phyloP scores from a whole-genome alignment of 768 basidiomycete species.

The Russula virescens region DNA sequence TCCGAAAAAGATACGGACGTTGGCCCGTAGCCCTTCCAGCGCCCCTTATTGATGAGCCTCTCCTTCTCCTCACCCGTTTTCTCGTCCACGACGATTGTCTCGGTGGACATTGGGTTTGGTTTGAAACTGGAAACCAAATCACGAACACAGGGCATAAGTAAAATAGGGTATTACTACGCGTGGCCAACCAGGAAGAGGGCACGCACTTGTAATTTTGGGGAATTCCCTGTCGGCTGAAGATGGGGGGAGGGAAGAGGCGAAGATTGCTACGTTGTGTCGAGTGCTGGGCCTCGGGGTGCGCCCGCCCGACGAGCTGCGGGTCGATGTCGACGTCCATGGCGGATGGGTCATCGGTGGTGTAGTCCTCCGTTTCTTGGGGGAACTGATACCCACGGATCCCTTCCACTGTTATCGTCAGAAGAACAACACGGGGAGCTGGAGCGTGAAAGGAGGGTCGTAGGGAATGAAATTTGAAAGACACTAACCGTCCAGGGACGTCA shows the following conservation, averaged over 20 bases:
- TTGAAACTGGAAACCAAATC: constrained; percentile 51
- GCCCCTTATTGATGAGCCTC: constrained; percentile 75
- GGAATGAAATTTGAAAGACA: background rate
- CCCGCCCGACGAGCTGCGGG: constrained; percentile 34
- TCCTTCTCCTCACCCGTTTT: constrained; percentile 77
- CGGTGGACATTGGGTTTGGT: constrained; percentile 67
- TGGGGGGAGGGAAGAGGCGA: constrained; percentile 78
- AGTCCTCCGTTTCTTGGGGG: constrained; percentile 63
- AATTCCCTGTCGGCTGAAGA: constrained; percentile 78
- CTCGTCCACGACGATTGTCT: constrained; percentile 59
- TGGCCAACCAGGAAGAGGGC: background rate
- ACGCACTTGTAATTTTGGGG: constrained; percentile 77
- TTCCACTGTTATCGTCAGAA: constrained; percentile 46
- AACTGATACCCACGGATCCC: constrained; percentile 66
- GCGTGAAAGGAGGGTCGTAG: background rate
- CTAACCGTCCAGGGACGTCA: constrained; percentile 81
- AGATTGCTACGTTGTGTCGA: constrained; percentile 47
- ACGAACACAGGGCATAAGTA: background rate
- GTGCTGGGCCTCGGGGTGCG: constrained; percentile 11
- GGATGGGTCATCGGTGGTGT: constrained; percentile 34
- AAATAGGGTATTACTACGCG: background rate
- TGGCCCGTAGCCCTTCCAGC: constrained; percentile 83
- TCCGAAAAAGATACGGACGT: constrained; percentile 66
- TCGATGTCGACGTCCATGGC: constrained; percentile 44
- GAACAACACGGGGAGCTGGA: background rate